Base-by-base conservation (phyloP, 1,284 basidiomycete species). In the Heterobasidion parviporum region DNA sequence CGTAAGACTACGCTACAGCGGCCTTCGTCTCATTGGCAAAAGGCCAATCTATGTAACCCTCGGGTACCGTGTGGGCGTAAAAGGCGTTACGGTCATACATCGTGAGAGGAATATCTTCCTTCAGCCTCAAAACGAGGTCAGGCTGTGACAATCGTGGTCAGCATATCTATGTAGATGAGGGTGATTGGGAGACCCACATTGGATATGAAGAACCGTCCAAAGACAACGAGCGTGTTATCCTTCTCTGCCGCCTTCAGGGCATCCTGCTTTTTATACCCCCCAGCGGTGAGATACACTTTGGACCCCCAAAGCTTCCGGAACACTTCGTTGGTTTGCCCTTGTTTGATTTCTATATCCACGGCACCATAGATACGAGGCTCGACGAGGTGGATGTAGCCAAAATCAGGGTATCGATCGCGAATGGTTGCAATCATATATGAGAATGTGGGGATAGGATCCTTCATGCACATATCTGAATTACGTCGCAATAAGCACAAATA, bases 311-410 rank as follows among this genome's bases (percentile, higher is more conserved):
- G 56, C 33, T 53, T 49, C 14, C 61, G 53, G 35, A 57, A 52
- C 44, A 60, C 57, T 36, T 64, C 53, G 56, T 61, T 62, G 46
- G 56, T 53, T 14, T 62, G 59, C 32, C 46, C 52, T 6, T 32
- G 32, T 20, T 46, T 45, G 8, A 20, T 54, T 6, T 33, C 44
- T 6, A 3, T 18, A 6, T 26, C 35, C 16, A 20, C 34, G 18
- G 43, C 53, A 1, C 64, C 69, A 14, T 60, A 54, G 9, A 70
- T 62, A 12, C 74, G 68, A 1, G 77, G 70, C 62, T 85, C 82
- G 33, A 81, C 67, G 44, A 77, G 67, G 63, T 88, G 85, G 15
- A 85, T 57, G 63, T 83, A 87, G 1, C 80, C 81, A 7, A 85
- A 67, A 8, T 73, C 62, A n/a, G 81, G 77, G 62, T 76, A 72